These are phyloP conservation scores for Meripilus lineatus DNA, from an alignment of 1,284 basidiomycete genomes.

Conservation along the genomic window DNA sequence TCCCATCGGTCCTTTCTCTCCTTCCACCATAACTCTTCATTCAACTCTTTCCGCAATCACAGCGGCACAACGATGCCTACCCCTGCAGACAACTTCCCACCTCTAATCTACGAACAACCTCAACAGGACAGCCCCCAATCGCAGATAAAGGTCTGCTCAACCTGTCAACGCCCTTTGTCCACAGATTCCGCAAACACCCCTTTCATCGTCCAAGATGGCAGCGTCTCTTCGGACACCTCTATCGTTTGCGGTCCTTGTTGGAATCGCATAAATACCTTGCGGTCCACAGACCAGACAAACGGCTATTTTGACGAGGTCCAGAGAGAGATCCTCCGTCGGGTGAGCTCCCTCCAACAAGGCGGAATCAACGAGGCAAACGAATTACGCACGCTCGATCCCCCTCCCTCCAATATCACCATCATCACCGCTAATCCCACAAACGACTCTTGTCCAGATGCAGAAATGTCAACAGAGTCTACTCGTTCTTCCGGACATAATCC, in stretches of 20 bases:
- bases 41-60: slow-evolving; percentile 13
- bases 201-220: slow-evolving; percentile 24
- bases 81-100: slow-evolving; percentile 9
- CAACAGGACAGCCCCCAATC: slow-evolving; percentile 24
- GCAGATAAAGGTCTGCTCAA: slow-evolving; percentile 34
- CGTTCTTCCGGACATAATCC: slow-evolving; percentile 10
- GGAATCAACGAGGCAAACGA: slow-evolving; percentile 25
- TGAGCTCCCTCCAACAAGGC: slow-evolving; percentile 23
- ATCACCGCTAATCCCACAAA: slow-evolving; percentile 20
- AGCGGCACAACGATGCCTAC: too few species aligned
- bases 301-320: slow-evolving; percentile 24
- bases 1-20: slow-evolving; percentile 7
- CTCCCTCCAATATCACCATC: too few species aligned
- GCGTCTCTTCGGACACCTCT: slow-evolving; percentile 27
- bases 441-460: slow-evolving; percentile 25
- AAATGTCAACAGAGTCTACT: slow-evolving; percentile 25
- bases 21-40: slow-evolving; percentile 14
- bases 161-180: slow-evolving; percentile 31
- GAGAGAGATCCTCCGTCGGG: slow-evolving; percentile 25
- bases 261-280: slow-evolving; percentile 19
- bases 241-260: slow-evolving; percentile 34
- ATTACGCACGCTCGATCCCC: slow-evolving; percentile 16
- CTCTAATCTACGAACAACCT: slow-evolving; percentile 18
- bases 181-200: slow-evolving; percentile 24
- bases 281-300: slow-evolving; percentile 15